Base-by-base conservation (phyloP, 805 yeast species). In the Myxozyma nipponensis region DNA sequence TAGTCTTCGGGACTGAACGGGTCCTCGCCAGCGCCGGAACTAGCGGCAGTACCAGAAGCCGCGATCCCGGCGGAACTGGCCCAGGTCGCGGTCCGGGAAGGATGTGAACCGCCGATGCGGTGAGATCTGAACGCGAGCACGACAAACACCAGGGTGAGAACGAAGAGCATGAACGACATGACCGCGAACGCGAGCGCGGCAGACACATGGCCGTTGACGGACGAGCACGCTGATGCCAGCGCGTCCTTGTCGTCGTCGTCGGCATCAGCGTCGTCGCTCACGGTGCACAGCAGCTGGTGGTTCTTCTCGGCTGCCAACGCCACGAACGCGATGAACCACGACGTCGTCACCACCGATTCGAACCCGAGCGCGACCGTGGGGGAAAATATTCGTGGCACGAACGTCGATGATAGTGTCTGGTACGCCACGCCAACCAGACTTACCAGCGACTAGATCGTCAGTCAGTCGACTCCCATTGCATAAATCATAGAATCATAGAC, bases 151-250 rank as follows among this genome's bases (percentile, higher is more conserved):
- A 46, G 23, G 6, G 54, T 44, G 35, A 46, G 25, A 17, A 24
- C 17, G 18, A 42, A 44, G 5, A 42, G n/a, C 2, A 37, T 1
- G 17, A 35, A 25, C 23, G 45, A 26, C 26, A 52, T 41, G n/a
- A 47, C 28, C 5, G 48, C 37, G 41, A 52, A 49, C 50, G 48
- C 42, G 28, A 46, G 41, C 19, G 35, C 44, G 6, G 57, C 57
- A 26, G 36, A 40, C 10, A 19, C 24, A 25, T 49, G 50, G 7
- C 50, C 41, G 23, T 52, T 49, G 15, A 52, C 28, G 7, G 47
- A 22, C 19, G 32, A 10, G 44, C 54, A 50, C 17, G 28, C 47
- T 34, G 36, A 17, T 6, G 2, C 39, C 23, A 25, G 22, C 6
- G 35, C 10, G n/a, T 21, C 19, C 6, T 44, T 17, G 17, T 17